These are phyloP conservation scores for Lactarius trivialis DNA, from an alignment of 768 basidiomycete genomes.

Conservation along the genomic window DNA sequence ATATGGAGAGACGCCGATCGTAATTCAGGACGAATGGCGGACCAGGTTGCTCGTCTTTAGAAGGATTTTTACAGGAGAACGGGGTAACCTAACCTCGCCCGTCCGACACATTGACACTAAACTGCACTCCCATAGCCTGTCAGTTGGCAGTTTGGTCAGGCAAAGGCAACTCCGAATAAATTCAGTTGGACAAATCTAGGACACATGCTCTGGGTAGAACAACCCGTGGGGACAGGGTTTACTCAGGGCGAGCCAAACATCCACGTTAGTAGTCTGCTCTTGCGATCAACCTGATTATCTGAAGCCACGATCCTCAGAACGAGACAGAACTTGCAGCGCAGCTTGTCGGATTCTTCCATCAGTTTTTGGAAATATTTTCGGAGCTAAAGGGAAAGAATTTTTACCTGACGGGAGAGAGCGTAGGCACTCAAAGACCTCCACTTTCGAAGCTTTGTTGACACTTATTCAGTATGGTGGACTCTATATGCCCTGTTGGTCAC, in stretches of 20 bases:
- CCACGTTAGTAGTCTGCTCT: slow-evolving; percentile 1
- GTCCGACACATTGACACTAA: neutral
- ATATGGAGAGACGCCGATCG: neutral
- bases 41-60: slow-evolving; percentile 22
- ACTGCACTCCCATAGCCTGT: slow-evolving; percentile 6
- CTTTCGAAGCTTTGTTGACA: neutral
- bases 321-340: slow-evolving; percentile 18
- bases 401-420: slow-evolving; percentile 22
- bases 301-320: neutral
- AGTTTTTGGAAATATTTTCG: slow-evolving; percentile 19
- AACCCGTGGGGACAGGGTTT: slow-evolving; percentile 24
- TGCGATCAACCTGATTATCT: neutral
- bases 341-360: slow-evolving; percentile 20
- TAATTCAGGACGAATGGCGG: slow-evolving; percentile 21
- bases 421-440: neutral
- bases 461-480: slow-evolving; percentile 13
- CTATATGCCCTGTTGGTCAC: slow-evolving; percentile 19
- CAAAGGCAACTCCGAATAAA: slow-evolving; percentile 20
- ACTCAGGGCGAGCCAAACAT: slow-evolving; percentile 19
- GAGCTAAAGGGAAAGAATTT: slow-evolving; percentile 22
- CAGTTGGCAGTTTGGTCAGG: slow-evolving; percentile 23
- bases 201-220: slow-evolving; percentile 23
- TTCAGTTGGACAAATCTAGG: slow-evolving; percentile 24
- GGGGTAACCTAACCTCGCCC: slow-evolving; percentile 7
- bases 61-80: slow-evolving; percentile 23